A percentile compares a stretch with the other conserved stretches of the same genome.
These are phyloP conservation scores for Nadsonia commutata DNA, from an alignment of 1,139 yeast genomes.

Conservation along the genomic window DNA sequence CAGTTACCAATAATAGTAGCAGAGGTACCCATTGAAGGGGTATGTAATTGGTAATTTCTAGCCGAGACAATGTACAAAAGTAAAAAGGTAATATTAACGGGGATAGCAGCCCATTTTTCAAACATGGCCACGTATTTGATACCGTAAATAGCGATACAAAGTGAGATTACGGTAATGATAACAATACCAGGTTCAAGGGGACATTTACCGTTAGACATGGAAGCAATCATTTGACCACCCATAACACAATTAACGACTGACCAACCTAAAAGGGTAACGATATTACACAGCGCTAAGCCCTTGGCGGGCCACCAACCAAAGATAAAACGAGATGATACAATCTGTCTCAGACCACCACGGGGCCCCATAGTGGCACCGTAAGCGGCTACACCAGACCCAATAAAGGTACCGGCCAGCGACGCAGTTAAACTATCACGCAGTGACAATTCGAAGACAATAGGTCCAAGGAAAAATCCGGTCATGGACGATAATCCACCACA, in stretches of 20 bases:
- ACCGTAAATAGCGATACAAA: constrained; percentile 61
- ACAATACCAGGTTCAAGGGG: constrained; percentile 64
- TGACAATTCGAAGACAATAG: constrained; percentile 52
- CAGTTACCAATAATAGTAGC: constrained; percentile 45
- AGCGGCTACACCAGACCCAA: constrained; percentile 67
- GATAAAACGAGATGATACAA: constrained; percentile 65
- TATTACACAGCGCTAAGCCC: constrained; percentile 50
- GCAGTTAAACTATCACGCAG: constrained; percentile 44
- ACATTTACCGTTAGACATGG: constrained; percentile 45
- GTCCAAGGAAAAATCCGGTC: constrained; percentile 68
- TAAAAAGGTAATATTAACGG: constrained; percentile 54
- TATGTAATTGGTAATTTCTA: constrained; percentile 31
- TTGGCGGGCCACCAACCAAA: constrained; percentile 80
- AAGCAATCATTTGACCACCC: constrained; percentile 67
- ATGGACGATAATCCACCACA: constrained; percentile 75
- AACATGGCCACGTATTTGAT: constrained; percentile 53
- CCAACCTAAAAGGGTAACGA: constrained; percentile 77
- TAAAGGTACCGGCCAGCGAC: constrained; percentile 45
- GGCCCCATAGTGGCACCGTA: constrained; percentile 81
- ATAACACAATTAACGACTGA: constrained; percentile 70
- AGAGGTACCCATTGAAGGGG: constrained; percentile 30
- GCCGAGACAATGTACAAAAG: constrained; percentile 57
- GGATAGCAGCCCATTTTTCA: constrained; percentile 55
- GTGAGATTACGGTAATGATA: constrained; percentile 48
- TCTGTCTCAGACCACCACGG: constrained; percentile 71